Evolutionary conservation across 257 asterid genomes (phyloP).

Genomic region (Striga asiatica): DNA sequence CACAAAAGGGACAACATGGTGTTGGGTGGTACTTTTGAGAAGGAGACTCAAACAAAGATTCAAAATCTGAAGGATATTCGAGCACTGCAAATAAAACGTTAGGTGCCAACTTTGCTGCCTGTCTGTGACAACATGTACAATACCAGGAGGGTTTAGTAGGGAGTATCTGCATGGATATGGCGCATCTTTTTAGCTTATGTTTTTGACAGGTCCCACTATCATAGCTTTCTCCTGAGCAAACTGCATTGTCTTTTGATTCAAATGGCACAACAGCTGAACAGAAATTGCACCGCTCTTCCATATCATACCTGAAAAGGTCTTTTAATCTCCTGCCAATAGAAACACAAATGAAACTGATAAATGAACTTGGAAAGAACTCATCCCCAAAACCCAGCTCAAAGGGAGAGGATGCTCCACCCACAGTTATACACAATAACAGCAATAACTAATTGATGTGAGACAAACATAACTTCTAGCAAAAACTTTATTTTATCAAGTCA

Average conservation of each 20-base stretch:
- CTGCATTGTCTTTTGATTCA: slow-evolving; percentile 54
- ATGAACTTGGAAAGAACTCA: no score
- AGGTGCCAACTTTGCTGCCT: slow-evolving; percentile 44
- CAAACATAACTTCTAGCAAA: no score
- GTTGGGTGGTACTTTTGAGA: slow-evolving; percentile 19
- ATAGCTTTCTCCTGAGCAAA: slow-evolving; percentile 39
- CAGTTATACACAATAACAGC: no score
- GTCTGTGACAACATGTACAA: slow-evolving; percentile 60
- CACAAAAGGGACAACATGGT: slow-evolving; percentile 82
- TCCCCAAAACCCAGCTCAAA: no score
- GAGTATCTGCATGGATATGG: slow-evolving; percentile 57
- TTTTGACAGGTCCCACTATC: slow-evolving; percentile 22
- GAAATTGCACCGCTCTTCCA: slow-evolving; percentile 50
- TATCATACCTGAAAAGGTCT: slow-evolving; percentile 21
- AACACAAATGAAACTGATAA: neutral
- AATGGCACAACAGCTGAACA: slow-evolving; percentile 72
- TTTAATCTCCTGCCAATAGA: slow-evolving; percentile 20
- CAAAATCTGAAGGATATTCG: slow-evolving; percentile 36
- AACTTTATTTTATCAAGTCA: neutral
- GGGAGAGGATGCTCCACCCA: no score
- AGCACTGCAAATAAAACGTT: slow-evolving; percentile 36
- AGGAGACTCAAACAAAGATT: slow-evolving; percentile 21
- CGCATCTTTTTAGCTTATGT: slow-evolving; percentile 57
- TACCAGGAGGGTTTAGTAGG: slow-evolving; percentile 62
- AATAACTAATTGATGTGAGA: no score